A percentile compares a stretch with the other conserved stretches of the same genome.
Evolutionary conservation across 805 yeast species (phyloP).

Genomic region (Saccharomycopsis synnaedendra): DNA sequence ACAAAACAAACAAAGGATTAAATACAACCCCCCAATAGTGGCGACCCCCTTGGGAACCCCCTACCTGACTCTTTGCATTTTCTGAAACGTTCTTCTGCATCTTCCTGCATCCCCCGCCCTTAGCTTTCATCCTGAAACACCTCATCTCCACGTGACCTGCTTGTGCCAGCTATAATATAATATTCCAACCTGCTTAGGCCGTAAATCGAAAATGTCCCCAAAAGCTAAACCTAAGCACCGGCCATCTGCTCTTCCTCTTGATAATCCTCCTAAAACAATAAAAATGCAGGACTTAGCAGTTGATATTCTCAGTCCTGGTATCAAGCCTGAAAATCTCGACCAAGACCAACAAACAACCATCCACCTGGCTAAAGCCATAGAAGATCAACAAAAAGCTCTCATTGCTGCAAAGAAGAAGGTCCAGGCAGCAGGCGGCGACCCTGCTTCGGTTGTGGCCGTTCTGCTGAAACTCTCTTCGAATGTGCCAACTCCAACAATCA

Average conservation of each 20-base stretch:
- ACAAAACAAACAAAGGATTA: too few species aligned
- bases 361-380: constrained; percentile 12
- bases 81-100: too few species aligned
- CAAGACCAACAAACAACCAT: constrained; percentile 10
- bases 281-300: constrained; percentile 15
- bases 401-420: constrained; percentile 10
- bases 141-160: too few species aligned
- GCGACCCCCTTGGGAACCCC: too few species aligned
- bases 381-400: constrained; percentile 14
- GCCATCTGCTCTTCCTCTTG: constrained; percentile 14
- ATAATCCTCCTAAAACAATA: neutral
- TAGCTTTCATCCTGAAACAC: too few species aligned
- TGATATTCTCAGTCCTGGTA: constrained; percentile 15
- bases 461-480: constrained; percentile 4
- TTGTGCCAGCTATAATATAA: too few species aligned
- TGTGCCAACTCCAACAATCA: constrained; percentile 12
- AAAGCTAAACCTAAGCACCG: constrained; percentile 12
- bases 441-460: neutral
- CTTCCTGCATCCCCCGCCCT: too few species aligned
- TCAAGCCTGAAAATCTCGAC: constrained; percentile 5
- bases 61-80: too few species aligned
- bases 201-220: too few species aligned
- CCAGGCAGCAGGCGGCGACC: neutral
- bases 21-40: too few species aligned
- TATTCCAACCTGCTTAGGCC: too few species aligned